phyloP scores from a whole-genome alignment of 2,329 filamentous ascomycete species.

The Pyrenochaeta sp. region DNA sequence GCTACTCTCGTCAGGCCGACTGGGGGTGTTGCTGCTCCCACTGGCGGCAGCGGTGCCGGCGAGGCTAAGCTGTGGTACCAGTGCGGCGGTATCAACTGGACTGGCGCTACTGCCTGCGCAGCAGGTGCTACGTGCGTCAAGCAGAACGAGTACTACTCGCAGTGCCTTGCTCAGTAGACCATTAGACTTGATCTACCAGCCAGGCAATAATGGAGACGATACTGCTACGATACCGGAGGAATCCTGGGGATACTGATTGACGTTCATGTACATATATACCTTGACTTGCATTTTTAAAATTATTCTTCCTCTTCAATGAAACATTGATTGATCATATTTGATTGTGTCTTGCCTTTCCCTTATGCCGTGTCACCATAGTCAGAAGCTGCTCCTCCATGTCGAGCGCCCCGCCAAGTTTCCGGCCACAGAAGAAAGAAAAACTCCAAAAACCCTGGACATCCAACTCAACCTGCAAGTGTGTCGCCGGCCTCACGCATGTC shows the following conservation, averaged over 20 bases:
- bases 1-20: conserved; percentile 16
- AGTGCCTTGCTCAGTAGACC: conserved; percentile 39
- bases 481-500: no score
- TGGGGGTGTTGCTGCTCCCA: conserved; percentile 10
- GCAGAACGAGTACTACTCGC: conserved; percentile 53
- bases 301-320: not conserved
- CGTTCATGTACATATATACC: not conserved
- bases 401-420: no score
- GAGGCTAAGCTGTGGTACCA: conserved; percentile 15
- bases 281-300: not conserved
- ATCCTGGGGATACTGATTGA: not conserved
- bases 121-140: conserved; percentile 46
- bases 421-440: no score
- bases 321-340: no score
- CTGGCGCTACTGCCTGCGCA: conserved; percentile 49
- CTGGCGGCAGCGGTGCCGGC: conserved; percentile 34
- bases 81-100: conserved; percentile 51
- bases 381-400: no score
- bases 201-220: not conserved
- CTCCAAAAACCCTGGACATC: no score
- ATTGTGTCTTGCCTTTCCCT: no score
- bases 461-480: no score
- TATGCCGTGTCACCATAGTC: no score
- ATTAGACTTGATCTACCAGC: not conserved
- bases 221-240: no score